Evolutionary conservation across 345 rosid genomes (phyloP).

Genomic region (Hypericum perforatum): DNA sequence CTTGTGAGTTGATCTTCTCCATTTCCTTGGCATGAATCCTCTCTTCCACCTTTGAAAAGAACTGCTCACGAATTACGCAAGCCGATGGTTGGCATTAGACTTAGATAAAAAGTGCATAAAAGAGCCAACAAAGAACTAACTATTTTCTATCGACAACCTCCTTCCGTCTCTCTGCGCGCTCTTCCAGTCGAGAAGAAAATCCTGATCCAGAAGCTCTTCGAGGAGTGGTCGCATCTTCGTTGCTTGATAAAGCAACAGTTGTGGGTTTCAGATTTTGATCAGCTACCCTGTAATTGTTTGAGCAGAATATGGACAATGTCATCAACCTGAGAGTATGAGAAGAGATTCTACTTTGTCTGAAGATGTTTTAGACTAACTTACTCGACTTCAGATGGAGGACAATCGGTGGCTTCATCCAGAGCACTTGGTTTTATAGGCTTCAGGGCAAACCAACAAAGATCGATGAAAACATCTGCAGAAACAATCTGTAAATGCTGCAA

Average conservation of each 20-base stretch:
- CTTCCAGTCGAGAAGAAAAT: conserved; percentile 26
- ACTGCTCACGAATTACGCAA: conserved; percentile 12
- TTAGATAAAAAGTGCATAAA: conserved; percentile 7
- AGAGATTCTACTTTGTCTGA: too few species aligned
- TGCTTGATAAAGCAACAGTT: conserved; percentile 27
- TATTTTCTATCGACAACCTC: conserved; percentile 19
- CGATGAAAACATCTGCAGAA: neutral
- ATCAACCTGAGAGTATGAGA: neutral
- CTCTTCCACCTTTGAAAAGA: conserved; percentile 25
- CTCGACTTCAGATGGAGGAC: conserved; percentile 29
- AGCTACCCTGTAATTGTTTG: conserved; percentile 36
- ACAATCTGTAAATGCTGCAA: neutral
- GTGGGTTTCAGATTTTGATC: conserved; percentile 38
- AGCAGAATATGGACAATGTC: neutral
- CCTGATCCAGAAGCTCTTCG: conserved; percentile 36
- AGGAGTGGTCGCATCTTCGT: conserved; percentile 40
- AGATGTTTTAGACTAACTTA: conserved; percentile 32
- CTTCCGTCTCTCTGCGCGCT: conserved; percentile 26
- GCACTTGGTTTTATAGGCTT: conserved; percentile 40
- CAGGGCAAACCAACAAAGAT: conserved; percentile 9
- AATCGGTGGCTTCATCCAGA: conserved; percentile 23
- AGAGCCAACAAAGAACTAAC: neutral
- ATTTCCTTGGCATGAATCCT: conserved; percentile 26
- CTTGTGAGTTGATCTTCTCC: conserved; percentile 21
- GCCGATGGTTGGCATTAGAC: neutral